Conservation (phyloP, 1,284 basidiomycete genomes). For the Paramarasmius palmivorus region DNA sequence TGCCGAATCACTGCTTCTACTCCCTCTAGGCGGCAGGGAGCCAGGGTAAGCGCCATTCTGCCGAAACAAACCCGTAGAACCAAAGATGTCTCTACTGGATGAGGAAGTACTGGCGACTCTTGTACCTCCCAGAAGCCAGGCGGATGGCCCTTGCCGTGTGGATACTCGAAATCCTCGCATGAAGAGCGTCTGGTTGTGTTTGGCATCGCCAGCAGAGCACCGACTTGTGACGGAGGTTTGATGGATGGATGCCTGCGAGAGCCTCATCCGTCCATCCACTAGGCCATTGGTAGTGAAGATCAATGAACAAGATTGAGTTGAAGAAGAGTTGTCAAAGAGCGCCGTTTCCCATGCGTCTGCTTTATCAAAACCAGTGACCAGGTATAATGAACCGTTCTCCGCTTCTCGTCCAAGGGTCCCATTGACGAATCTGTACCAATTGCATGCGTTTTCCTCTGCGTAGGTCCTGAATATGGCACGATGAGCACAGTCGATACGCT, state of each 20-base stretch:
- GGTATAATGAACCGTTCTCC: constrained; percentile 9
- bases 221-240: not conserved
- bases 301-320: not conserved
- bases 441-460: constrained; percentile 3
- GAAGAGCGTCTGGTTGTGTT: not conserved
- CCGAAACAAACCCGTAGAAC: not conserved
- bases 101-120: not conserved
- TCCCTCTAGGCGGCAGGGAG: not conserved
- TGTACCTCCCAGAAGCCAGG: not conserved
- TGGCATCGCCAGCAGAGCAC: not conserved
- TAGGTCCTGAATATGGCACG: not conserved
- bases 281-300: not conserved
- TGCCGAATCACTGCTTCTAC: not conserved
- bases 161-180: not conserved
- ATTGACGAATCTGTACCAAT: constrained; percentile 11
- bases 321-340: not conserved
- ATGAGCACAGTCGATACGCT: constrained; percentile 3
- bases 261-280: not conserved
- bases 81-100: not conserved
- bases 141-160: not conserved
- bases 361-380: constrained; percentile 15
- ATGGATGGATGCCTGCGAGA: not conserved
- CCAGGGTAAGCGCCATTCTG: not conserved
- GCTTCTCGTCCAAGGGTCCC: constrained; percentile 4
- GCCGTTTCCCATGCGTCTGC: constrained; percentile 5